Base-by-base conservation (phyloP, 345 rosid species). In the Gossypium rotundifolium region DNA sequence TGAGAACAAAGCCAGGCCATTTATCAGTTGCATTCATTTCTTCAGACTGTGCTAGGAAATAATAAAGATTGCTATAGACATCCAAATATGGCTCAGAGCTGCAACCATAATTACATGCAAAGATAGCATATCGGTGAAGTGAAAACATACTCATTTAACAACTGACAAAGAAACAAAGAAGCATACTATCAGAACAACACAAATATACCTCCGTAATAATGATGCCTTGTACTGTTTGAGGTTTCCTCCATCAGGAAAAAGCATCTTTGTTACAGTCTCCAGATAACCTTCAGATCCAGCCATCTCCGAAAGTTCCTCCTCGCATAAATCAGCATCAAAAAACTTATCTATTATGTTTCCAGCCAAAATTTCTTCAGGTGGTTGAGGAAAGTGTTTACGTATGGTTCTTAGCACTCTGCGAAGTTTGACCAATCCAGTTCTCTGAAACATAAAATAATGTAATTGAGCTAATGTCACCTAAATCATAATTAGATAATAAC, bases 1-100 rank as follows among this genome's bases (percentile, higher is more conserved):
- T 91, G 75, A 94, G 97, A 68, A 94, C 99, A 87, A 92, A 92
- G 73, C 99, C 98, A 5, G 99, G 94, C 98, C 97, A 91, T 76
- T 92, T 94, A 82, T 94, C 99, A 79, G 93, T 91, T 77, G 99
- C 93, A 81, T 83, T 94, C 88, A 87, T 88, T 84, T 94, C 99
- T 83, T 93, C 99, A 1, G 96, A 88, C 84, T 89, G 95, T 52
- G 91, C 98, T 70, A 93, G 79, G 78, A 86, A 88, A 81, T 89
- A 91, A 83, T 92, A 94, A 77, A 94, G 86, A 82, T 94, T 89
- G 85, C 85, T 67, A 80, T 91, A 93, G 78, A 94, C 91, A 72
- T 94, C 97, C 79, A 85, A 74, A 88, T 91, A 91, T 62, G 93
- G 89, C 81, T 85, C 89, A 62, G 94, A 85, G 81, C 99, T 94